A percentile compares a stretch with the other conserved stretches of the same genome.
These are phyloP conservation scores for Hyparrhenia diplandra DNA, from an alignment of 176 grass and related monocot species.

Conservation along the genomic window DNA sequence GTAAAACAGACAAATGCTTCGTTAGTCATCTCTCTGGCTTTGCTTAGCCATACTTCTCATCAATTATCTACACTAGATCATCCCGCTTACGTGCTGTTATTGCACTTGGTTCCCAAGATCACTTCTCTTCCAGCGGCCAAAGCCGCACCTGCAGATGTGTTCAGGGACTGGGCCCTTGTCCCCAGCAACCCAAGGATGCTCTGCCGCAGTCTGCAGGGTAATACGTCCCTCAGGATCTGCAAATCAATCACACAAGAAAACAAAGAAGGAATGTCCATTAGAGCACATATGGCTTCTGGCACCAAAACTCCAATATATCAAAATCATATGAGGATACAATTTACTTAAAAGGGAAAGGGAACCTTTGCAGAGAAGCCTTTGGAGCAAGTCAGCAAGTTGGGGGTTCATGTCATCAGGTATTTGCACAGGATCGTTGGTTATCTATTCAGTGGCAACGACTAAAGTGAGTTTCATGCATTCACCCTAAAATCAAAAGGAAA, in stretches of 20 bases:
- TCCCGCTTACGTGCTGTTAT: not conserved
- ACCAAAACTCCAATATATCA: not conserved
- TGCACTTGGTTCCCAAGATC: not conserved
- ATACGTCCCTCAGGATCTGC: conserved; percentile 64
- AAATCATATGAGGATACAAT: not conserved
- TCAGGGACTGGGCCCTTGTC: conserved; percentile 56
- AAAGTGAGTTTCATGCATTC: conserved; percentile 11
- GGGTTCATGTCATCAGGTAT: conserved; percentile 53
- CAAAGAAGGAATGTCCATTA: not conserved
- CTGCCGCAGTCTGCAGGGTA: conserved; percentile 57
- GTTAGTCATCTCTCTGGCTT: conserved; percentile 24
- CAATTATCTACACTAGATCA: conserved; percentile 27
- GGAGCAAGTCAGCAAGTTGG: conserved; percentile 57
- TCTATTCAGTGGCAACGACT: conserved; percentile 30
- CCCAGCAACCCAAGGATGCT: conserved; percentile 76
- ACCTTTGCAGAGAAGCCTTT: conserved; percentile 97
- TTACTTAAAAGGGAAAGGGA: not conserved
- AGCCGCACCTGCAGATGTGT: conserved; percentile 61
- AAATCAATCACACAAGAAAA: not conserved
- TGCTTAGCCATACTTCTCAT: not conserved
- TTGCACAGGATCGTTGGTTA: conserved; percentile 53
- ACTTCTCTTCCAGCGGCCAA: conserved; percentile 26
- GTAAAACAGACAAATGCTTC: not conserved
- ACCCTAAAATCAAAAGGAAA: conserved; percentile 17
- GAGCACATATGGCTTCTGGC: not conserved